Conservation (phyloP, 371 early-diverging fungal genomes). For the Cokeromyces recurvatus region DNA sequence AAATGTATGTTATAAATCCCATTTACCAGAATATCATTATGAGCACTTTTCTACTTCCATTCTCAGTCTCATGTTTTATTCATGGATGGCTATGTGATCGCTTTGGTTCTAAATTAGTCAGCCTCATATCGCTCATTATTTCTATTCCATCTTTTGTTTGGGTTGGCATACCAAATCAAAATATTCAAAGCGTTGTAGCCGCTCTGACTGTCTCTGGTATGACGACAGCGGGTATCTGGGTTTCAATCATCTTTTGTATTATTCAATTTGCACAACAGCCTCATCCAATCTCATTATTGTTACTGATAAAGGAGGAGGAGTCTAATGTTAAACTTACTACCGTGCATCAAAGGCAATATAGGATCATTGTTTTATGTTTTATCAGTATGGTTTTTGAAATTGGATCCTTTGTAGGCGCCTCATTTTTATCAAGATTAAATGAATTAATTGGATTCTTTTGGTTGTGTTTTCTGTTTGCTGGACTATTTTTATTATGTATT, state of each 20-base stretch:
- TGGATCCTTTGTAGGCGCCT: slow-evolving; percentile 8
- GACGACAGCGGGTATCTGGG: neutral
- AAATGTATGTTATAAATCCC: neutral
- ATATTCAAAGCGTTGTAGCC: slow-evolving; percentile 7
- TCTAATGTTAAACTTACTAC: neutral
- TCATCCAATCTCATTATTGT: neutral
- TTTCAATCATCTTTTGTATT: neutral
- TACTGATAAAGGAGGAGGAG: neutral
- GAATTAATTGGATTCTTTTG: slow-evolving; percentile 5
- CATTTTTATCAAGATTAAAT: slow-evolving; percentile 5
- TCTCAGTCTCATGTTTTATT: neutral
- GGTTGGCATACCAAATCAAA: slow-evolving; percentile 12
- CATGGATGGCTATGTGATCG: slow-evolving; percentile 6
- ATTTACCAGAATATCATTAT: neutral
- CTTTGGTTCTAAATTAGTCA: slow-evolving; percentile 11
- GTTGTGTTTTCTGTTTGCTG: slow-evolving; percentile 6
- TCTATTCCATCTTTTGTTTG: slow-evolving; percentile 13
- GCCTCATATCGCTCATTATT: slow-evolving; percentile 3
- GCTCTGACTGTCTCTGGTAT: slow-evolving; percentile 5
- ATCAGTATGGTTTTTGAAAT: neutral
- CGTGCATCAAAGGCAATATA: too few relatives aligned
- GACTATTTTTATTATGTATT: too few relatives aligned
- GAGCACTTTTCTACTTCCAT: slow-evolving; percentile 8
- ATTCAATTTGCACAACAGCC: neutral
- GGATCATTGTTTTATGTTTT: neutral